A percentile compares a stretch with the other conserved stretches of the same genome.
These are phyloP conservation scores for Fusarium incarnatum DNA, from an alignment of 2,329 filamentous ascomycete genomes.

Conservation along the genomic window DNA sequence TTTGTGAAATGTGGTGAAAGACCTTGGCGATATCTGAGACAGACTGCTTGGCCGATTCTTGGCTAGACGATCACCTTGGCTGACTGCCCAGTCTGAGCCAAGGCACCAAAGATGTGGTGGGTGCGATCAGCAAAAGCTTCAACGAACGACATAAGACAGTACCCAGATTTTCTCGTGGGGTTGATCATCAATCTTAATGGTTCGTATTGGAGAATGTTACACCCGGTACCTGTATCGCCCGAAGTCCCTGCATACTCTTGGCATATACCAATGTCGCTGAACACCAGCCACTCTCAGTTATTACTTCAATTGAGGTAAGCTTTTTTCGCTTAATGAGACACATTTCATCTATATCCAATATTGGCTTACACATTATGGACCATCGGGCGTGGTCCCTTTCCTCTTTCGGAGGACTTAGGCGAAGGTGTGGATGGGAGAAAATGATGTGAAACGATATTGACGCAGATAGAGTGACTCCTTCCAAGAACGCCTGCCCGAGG, in stretches of 20 bases:
- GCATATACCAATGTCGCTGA: too few species aligned
- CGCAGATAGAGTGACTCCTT: background rate
- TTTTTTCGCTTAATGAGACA: background rate
- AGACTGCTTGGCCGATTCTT: background rate
- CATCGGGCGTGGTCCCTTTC: fast-evolving
- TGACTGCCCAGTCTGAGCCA: background rate
- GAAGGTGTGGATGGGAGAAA: background rate
- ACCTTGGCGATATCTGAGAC: background rate
- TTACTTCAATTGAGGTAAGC: background rate
- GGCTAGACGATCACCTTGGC: background rate
- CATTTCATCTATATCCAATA: background rate
- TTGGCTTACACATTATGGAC: background rate
- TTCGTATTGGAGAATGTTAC: too few species aligned
- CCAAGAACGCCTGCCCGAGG: too few species aligned
- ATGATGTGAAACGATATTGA: background rate
- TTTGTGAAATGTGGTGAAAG: background rate
- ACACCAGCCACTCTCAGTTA: too few species aligned
- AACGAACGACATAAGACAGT: background rate
- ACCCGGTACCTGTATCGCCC: too few species aligned
- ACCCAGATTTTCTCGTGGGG: too few species aligned
- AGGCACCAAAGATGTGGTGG: background rate
- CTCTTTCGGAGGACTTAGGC: fast-evolving
- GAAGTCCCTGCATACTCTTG: background rate
- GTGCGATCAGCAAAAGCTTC: background rate
- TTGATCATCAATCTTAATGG: background rate